These are phyloP conservation scores for Thoreauomyces humboldtii DNA, from an alignment of 192 early-diverging fungal genomes.

Conservation along the genomic window DNA sequence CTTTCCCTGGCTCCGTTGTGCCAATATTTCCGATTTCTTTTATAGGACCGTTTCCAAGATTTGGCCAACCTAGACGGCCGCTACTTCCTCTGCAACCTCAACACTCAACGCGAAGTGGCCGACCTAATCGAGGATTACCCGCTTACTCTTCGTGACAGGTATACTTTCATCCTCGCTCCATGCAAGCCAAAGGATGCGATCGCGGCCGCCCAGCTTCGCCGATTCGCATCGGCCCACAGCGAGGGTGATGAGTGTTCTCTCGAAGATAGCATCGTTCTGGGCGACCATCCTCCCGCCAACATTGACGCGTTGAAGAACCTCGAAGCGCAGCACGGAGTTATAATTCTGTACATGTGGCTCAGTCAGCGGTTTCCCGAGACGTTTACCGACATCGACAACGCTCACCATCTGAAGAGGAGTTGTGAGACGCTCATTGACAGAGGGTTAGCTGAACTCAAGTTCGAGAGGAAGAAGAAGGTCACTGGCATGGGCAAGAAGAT, in stretches of 20 bases:
- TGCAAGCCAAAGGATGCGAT: slow-evolving; percentile 40
- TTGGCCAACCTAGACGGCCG: slow-evolving; percentile 60
- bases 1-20: not conserved
- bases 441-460: slow-evolving; percentile 33
- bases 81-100: slow-evolving; percentile 78
- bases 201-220: not conserved
- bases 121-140: slow-evolving; percentile 58
- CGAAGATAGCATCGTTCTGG: slow-evolving; percentile 52
- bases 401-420: slow-evolving; percentile 46
- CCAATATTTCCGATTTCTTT: not conserved
- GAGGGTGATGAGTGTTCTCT: slow-evolving; percentile 46
- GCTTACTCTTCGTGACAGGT: slow-evolving; percentile 63
- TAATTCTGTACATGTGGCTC: slow-evolving; percentile 90
- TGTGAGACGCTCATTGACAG: slow-evolving; percentile 49
- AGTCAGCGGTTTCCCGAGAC: slow-evolving; percentile 61
- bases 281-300: slow-evolving; percentile 21
- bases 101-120: slow-evolving; percentile 61
- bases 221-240: slow-evolving; percentile 31
- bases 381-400: slow-evolving; percentile 51
- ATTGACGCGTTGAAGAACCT: slow-evolving; percentile 46
- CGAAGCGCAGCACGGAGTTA: slow-evolving; percentile 72
- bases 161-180: slow-evolving; percentile 68
- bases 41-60: slow-evolving; percentile 65
- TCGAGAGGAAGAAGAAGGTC: slow-evolving; percentile 17
- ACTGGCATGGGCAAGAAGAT: slow-evolving; percentile 4